Conservation (phyloP, 192 early-diverging fungal species). For the Coemansia umbellata region DNA sequence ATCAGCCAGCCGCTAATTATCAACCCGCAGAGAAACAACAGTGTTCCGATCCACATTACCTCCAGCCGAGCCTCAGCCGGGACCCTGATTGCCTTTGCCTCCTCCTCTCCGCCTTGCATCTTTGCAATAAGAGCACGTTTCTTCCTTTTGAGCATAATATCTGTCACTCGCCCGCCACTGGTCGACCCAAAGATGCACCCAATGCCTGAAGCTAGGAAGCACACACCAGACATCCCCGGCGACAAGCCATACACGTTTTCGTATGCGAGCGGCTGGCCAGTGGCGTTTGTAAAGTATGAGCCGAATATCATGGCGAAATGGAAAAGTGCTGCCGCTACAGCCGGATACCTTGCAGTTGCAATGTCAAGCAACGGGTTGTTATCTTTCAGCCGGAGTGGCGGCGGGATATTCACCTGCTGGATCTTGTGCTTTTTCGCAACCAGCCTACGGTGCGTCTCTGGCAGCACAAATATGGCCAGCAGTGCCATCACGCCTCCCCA, state of each 20-base stretch:
- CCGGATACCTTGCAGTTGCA: constrained; percentile 26
- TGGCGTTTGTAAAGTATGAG: constrained; percentile 50
- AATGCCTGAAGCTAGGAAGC: constrained; percentile 48
- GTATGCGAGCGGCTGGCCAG: constrained; percentile 45
- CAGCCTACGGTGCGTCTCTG: constrained; percentile 55
- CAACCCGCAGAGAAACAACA: constrained; percentile 24
- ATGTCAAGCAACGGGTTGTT: constrained; percentile 45
- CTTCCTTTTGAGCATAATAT: constrained; percentile 18
- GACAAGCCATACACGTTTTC: constrained; percentile 38
- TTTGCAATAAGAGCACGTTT: not conserved
- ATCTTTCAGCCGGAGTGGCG: constrained; percentile 5
- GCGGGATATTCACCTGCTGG: constrained; percentile 37
- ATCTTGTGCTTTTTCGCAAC: constrained; percentile 29
- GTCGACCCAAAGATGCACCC: constrained; percentile 46
- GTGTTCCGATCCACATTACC: constrained; percentile 28
- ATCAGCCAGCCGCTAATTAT: constrained; percentile 43
- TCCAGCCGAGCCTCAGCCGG: constrained; percentile 40
- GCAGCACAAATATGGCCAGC: constrained; percentile 52
- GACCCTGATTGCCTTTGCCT: not conserved
- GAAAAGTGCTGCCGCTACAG: constrained; percentile 27
- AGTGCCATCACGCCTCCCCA: constrained; percentile 51
- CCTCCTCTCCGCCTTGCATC: not conserved
- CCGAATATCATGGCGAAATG: constrained; percentile 52
- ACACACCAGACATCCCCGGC: constrained; percentile 46
- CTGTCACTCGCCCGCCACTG: constrained; percentile 41